A percentile compares a stretch with the other conserved stretches of the same genome.
Evolutionary conservation across 73 alveolate species (phyloP).

Genomic region (Effrenium voratum): DNA sequence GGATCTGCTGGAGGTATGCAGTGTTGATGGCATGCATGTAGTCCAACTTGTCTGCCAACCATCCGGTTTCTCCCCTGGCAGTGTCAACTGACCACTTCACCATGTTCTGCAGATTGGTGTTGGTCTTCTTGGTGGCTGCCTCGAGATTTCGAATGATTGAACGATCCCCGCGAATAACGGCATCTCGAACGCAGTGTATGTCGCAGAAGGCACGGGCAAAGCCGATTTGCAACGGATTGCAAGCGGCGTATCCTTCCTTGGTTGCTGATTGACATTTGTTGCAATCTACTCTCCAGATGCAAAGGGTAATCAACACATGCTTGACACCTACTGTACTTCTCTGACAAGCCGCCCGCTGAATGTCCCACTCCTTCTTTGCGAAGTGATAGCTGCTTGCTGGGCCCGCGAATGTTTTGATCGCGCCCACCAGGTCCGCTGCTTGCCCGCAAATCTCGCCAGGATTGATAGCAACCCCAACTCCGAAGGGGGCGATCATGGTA

Average conservation of each 20-base stretch:
- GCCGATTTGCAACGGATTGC: slow-evolving; percentile 83
- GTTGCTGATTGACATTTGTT: no score
- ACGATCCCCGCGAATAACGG: slow-evolving; percentile 83
- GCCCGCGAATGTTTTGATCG: slow-evolving; percentile 41
- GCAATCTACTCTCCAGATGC: no score
- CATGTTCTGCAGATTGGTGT: slow-evolving; percentile 46
- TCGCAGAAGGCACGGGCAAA: slow-evolving; percentile 91
- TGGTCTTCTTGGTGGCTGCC: slow-evolving; percentile 71
- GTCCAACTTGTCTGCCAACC: slow-evolving; percentile 57
- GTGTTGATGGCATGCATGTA: slow-evolving; percentile 87
- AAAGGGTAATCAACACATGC: no score
- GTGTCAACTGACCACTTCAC: slow-evolving; percentile 90
- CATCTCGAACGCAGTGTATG: slow-evolving; percentile 92
- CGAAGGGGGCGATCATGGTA: slow-evolving; percentile 66
- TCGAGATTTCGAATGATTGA: slow-evolving; percentile 82
- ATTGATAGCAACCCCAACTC: slow-evolving; percentile 58
- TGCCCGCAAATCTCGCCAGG: slow-evolving; percentile 65
- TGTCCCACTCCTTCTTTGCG: slow-evolving; percentile 57
- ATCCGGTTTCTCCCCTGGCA: slow-evolving; percentile 31
- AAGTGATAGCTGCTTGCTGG: slow-evolving; percentile 47
- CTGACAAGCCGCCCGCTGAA: slow-evolving; percentile 19
- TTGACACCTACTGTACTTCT: no score
- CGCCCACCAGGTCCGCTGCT: slow-evolving; percentile 61
- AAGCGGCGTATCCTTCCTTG: slow-evolving; percentile 87
- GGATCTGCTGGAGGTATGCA: slow-evolving; percentile 48